Evolutionary conservation across 331 rosid species (phyloP).

Genomic region (Dryas integrifolia): DNA sequence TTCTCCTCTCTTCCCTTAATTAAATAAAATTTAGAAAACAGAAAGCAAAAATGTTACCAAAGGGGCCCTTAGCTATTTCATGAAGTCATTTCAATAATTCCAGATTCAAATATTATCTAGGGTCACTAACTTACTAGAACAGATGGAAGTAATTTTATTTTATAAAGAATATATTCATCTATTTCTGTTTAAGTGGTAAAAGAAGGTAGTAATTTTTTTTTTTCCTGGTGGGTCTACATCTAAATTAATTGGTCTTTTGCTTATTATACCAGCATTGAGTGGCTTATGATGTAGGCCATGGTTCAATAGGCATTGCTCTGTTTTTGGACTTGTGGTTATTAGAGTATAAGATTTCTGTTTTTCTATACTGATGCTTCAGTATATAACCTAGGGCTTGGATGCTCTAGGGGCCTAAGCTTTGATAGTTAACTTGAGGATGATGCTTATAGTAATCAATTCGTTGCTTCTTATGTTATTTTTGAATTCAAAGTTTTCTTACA

Average conservation of each 20-base stretch:
- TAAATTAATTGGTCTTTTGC: neutral
- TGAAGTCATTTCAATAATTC: too few relatives aligned
- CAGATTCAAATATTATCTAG: too few relatives aligned
- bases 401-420: neutral
- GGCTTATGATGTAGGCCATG: neutral
- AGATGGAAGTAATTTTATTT: neutral
- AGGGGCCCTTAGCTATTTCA: too few relatives aligned
- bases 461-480: conserved; percentile 9
- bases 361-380: neutral
- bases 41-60: too few relatives aligned
- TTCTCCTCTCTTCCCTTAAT: too few relatives aligned
- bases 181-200: neutral
- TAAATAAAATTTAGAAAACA: too few relatives aligned
- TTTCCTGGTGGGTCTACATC: neutral
- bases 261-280: neutral
- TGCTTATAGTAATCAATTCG: conserved; percentile 9
- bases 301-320: neutral
- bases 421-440: conserved; percentile 7
- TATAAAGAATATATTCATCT: too few relatives aligned
- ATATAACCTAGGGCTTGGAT: neutral
- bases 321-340: conserved; percentile 1
- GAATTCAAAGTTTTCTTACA: conserved; percentile 15
- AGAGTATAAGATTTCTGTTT: neutral
- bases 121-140: too few relatives aligned
- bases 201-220: neutral